phyloP scores from a whole-genome alignment of 345 rosid genomes.

The Gossypium arboreum region DNA sequence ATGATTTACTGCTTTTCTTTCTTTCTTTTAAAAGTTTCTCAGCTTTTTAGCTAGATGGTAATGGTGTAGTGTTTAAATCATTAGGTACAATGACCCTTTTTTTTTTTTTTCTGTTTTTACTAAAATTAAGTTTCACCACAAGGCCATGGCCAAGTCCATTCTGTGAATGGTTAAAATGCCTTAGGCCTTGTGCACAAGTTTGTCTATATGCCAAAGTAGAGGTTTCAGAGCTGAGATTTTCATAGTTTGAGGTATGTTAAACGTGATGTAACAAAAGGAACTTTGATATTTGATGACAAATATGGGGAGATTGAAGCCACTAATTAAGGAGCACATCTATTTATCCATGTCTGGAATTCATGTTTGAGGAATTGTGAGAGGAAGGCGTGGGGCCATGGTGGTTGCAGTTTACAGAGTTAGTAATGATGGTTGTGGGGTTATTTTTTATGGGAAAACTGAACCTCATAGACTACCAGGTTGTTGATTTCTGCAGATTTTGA shows the following conservation, averaged over 20 bases:
- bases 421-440: not conserved
- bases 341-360: slow-evolving; percentile 54
- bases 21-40: not conserved
- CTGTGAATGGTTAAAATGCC: not conserved
- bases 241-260: no score
- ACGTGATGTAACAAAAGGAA: slow-evolving; percentile 31
- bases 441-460: slow-evolving; percentile 53
- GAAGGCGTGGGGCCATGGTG: slow-evolving; percentile 89
- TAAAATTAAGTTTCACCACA: not conserved
- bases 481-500: not conserved
- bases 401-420: slow-evolving; percentile 47
- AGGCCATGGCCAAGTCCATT: not conserved
- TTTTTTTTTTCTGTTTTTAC: not conserved
- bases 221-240: no score
- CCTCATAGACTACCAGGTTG: slow-evolving; percentile 86
- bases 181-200: not conserved
- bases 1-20: not conserved
- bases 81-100: not conserved
- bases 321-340: slow-evolving; percentile 74
- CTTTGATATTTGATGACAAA: slow-evolving; percentile 59
- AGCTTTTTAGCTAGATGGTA: not conserved
- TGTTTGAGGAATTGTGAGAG: slow-evolving; percentile 75
- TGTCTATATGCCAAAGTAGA: not conserved
- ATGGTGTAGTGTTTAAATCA: not conserved
- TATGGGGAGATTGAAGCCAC: slow-evolving; percentile 43